Base-by-base conservation (phyloP, 176 grass and related monocot species). In the Alloteropsis semialata region DNA sequence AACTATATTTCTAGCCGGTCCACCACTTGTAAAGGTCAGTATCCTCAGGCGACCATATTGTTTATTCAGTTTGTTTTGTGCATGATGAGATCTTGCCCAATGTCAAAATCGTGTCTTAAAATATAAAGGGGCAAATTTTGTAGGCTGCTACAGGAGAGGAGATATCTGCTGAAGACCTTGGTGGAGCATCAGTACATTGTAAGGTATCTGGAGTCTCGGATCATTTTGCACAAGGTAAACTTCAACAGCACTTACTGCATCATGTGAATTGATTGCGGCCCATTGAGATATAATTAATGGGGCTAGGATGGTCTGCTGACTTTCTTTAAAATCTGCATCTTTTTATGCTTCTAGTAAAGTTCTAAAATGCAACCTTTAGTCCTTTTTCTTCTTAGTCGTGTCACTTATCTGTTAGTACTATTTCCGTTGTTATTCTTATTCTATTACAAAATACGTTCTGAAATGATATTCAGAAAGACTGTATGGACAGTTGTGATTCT, bases 121-220 rank as follows among this genome's bases (percentile, higher is more conserved):
- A 24, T 90, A 4, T 80, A 78, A 86, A 89, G 44, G 50, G 37
- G 6, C 38, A 85, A 80, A 85, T 63, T 54, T 91, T 91, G 72
- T 81, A 98, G 96, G 96, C 96, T 91, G 96, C 96, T 76, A 98
- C 96, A 37, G 96, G 96, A 51, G 96, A 95, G 81, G 92, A 95
- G 84, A 90, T 98, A 79, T 98, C 96, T 61, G 92, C 92, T 69
- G 96, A 98, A 87, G 92, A 98, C 87, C 90, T 98, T 84, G 96
- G 96, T 93, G 96, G 96, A 76, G 96, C 96, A 81, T 90, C 90
- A 61, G 64, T 98, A 68, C 96, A 98, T 91, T 98, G 96, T 86
- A 98, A 91, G 74, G 81, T 95, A 82, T 98, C 92, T 80, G 96
- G 96, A 86, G 92, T 98, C 37, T 93, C 96, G 34, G 96, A 98